Base-by-base conservation (phyloP, 2,329 filamentous ascomycete species). In the Verticillium longisporum region DNA sequence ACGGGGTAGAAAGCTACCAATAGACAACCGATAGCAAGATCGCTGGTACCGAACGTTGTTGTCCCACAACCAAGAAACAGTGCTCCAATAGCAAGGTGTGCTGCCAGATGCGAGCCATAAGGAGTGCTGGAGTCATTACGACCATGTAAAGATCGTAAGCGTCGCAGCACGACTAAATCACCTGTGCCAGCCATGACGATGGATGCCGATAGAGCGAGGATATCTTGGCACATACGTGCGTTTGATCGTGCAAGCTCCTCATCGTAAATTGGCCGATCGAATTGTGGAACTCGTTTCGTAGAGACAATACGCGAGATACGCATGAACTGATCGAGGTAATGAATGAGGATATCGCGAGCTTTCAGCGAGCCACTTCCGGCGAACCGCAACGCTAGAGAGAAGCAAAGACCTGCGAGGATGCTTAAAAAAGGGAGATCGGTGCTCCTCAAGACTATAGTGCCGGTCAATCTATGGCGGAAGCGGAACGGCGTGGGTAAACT, bases 121-220 rank as follows among this genome's bases (percentile, higher is more conserved):
- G 93, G 89, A 0, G 89, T 94, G 41, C 95, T 91, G 1, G 84
- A 78, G 61, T 97, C 90, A 59, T 93, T 87, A 15, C 93, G 88
- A 26, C 93, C 94, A 72, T 99, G 96, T 45, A 99, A 83, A 15
- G 90, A 87, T 15, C 95, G 89, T 36, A 99, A 81, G 14, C 94
- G 88, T 26, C 95, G 88, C 68, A 98, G 89, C 1, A 97, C 88
- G 2, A 85, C 77, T 21, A 99, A 78, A 70, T 99, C 96, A 45
- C 96, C 95, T 0, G 92, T 97, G 33, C 95, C 95, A 6, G 96
- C 92, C 94, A 98, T 98, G 58, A 98, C 91, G 1, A 90, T 91
- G 0, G 95, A 88, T 26, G 87, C 86, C 6, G 92, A 89, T 6
- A 99, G 79, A 1, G 91, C 91, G 11, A 97, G 76, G 2, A 96